Conservation (phyloP, 306 rosid genomes). For the Quercus rubra region DNA sequence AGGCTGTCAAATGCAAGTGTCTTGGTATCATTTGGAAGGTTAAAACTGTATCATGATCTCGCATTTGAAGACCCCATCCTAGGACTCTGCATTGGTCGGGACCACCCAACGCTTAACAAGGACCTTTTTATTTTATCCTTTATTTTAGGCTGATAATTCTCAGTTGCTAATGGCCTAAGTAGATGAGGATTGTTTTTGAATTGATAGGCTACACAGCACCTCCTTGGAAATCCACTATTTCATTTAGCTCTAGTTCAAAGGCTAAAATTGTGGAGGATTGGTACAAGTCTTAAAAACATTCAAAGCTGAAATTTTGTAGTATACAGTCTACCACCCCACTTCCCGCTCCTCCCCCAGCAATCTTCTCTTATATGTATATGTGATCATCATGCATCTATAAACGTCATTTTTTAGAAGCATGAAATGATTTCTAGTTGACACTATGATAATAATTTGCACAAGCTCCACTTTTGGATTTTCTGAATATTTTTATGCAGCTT, state of each 20-base stretch:
- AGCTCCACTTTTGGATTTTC: not conserved
- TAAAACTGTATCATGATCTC: not conserved
- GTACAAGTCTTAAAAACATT: not conserved
- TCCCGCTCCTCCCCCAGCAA: not conserved
- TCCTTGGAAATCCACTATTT: not conserved
- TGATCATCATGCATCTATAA: not conserved
- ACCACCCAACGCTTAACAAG: not conserved
- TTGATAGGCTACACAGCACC: not conserved
- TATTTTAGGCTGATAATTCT: not conserved
- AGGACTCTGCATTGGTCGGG: not conserved
- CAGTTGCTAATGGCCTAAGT: not conserved
- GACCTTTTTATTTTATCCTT: not conserved
- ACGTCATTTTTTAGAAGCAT: not conserved
- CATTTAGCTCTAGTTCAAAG: not conserved
- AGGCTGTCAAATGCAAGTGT: not conserved
- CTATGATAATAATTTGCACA: not conserved
- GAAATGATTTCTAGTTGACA: not conserved
- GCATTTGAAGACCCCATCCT: not conserved
- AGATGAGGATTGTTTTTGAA: not conserved
- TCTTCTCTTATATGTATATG: not conserved
- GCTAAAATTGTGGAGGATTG: not conserved
- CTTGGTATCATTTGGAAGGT: not conserved
- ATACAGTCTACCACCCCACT: not conserved
- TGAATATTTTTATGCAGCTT: constrained; percentile 45
- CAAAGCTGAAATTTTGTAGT: not conserved